A percentile compares a stretch with the other conserved stretches of the same genome.
These are phyloP conservation scores for Eragrostis tef DNA, from an alignment of 202 grass and related monocot species.

Conservation along the genomic window DNA sequence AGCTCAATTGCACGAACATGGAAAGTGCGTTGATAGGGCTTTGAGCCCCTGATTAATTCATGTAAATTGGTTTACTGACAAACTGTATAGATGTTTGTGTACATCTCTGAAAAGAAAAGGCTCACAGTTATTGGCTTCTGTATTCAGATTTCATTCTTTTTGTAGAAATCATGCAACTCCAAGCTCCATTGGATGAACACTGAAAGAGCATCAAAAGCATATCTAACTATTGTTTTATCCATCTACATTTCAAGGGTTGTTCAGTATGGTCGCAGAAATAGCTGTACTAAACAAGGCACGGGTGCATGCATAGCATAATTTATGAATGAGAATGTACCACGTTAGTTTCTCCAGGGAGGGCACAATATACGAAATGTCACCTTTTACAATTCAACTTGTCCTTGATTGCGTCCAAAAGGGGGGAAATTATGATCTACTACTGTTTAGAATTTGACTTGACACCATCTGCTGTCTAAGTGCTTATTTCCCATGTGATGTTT, in stretches of 20 bases:
- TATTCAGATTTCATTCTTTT: background rate
- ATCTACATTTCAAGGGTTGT: background rate
- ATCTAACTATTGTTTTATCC: background rate
- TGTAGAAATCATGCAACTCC: background rate
- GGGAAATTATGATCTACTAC: background rate
- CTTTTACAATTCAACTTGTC: background rate
- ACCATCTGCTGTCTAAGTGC: background rate
- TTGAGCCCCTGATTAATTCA: background rate
- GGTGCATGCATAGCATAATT: background rate
- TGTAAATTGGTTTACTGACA: conserved; percentile 33
- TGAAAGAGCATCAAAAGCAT: background rate
- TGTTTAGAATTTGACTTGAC: background rate
- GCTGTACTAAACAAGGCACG: background rate
- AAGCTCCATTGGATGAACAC: background rate
- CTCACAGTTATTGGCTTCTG: conserved; percentile 15
- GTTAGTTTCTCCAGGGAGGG: background rate
- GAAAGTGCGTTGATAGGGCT: background rate
- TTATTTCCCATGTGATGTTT: background rate
- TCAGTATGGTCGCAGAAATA: background rate
- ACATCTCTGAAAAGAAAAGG: conserved; percentile 26
- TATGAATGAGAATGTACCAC: background rate
- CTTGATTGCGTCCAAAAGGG: background rate
- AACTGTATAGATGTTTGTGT: conserved; percentile 1
- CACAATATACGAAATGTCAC: background rate
- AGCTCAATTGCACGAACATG: background rate